Percentiles rank a stretch among this genome's conserved stretches.
Evolutionary conservation across 139 green algal genomes (phyloP).

Genomic region (Tetraselmis striata): DNA sequence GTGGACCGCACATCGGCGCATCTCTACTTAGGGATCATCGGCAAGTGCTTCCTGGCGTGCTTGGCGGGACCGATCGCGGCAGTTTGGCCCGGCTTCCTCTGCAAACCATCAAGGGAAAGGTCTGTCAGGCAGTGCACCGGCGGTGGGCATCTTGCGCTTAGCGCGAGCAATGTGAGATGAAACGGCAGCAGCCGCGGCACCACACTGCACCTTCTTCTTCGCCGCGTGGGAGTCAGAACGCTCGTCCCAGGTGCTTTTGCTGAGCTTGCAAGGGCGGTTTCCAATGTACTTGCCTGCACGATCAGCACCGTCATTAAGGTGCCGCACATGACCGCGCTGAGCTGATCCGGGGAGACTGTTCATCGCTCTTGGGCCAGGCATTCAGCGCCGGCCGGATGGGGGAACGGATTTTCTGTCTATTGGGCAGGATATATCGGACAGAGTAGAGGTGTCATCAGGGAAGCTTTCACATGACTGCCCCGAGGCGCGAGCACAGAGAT

Average conservation of each 20-base stretch:
- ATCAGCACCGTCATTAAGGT: too few species aligned
- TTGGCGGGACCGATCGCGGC: background rate
- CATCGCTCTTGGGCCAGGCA: too few species aligned
- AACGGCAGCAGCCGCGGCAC: background rate
- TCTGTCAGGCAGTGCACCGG: background rate
- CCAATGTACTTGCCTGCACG: conserved; percentile 23
- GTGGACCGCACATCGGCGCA: background rate
- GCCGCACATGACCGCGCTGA: too few species aligned
- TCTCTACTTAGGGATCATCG: background rate
- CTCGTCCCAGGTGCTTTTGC: conserved; percentile 68
- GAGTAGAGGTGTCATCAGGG: too few species aligned
- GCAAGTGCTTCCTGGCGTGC: background rate
- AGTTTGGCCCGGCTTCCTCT: background rate
- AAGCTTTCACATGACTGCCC: too few species aligned
- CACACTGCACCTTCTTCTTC: background rate
- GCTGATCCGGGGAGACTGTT: too few species aligned
- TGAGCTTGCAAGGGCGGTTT: conserved; percentile 82
- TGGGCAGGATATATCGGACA: too few species aligned
- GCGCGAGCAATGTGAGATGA: too few species aligned
- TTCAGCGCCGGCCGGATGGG: too few species aligned
- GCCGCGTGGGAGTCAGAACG: conserved; percentile 21
- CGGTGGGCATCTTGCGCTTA: too few species aligned
- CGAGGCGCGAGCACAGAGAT: too few species aligned
- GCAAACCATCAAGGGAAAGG: background rate
- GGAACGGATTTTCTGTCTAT: too few species aligned